phyloP scores from a whole-genome alignment of 139 green algal species.

The Tetraselmis chui region DNA sequence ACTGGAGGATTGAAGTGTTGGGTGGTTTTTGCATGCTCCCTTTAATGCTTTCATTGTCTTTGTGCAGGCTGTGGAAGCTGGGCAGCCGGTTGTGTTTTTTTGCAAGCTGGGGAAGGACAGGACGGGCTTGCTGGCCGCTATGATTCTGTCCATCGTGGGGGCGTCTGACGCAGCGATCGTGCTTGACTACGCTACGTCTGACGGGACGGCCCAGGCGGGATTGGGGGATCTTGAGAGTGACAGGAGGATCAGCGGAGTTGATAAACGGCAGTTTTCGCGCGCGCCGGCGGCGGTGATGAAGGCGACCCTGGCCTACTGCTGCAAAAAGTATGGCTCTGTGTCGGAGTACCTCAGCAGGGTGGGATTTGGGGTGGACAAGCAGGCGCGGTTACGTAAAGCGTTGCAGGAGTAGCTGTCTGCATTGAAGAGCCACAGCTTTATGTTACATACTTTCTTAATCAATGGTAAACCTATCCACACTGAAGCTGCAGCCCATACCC shows the following conservation, averaged over 20 bases:
- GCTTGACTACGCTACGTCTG: background rate
- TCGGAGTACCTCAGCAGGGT: background rate
- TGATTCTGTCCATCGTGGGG: background rate
- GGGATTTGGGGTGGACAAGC: background rate
- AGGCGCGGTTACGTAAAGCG: too few species aligned
- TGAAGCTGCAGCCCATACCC: too few species aligned
- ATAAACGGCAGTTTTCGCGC: background rate
- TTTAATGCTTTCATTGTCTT: too few species aligned
- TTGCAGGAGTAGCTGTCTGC: too few species aligned
- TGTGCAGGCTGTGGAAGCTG: background rate
- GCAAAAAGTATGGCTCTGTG: background rate
- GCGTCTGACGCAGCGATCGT: background rate
- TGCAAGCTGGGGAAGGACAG: conserved; percentile 8
- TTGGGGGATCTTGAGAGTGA: background rate
- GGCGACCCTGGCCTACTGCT: background rate
- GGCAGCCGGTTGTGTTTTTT: background rate
- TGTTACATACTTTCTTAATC: too few species aligned
- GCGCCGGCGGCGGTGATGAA: background rate
- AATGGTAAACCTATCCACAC: too few species aligned
- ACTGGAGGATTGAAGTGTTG: too few species aligned
- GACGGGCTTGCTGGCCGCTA: background rate
- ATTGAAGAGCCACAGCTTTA: too few species aligned
- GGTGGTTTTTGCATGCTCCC: too few species aligned
- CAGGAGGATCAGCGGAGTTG: background rate
- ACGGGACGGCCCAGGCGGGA: background rate